phyloP scores from a whole-genome alignment of 139 green algal species.

The Chlorella sp. region DNA sequence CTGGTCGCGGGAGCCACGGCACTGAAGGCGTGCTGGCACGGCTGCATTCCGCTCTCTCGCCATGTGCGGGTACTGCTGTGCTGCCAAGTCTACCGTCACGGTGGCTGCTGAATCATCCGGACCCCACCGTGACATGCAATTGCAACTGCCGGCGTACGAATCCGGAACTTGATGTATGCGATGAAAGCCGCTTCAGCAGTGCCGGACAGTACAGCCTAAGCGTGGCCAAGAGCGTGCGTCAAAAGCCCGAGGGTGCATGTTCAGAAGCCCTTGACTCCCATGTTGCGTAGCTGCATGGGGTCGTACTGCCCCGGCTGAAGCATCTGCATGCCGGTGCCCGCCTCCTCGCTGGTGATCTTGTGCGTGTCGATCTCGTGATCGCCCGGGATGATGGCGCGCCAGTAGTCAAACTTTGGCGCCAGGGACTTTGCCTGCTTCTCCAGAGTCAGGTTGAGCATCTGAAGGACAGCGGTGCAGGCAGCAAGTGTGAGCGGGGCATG shows the following conservation, averaged over 20 bases:
- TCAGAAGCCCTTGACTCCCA: conserved; percentile 25
- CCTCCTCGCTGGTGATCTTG: conserved; percentile 22
- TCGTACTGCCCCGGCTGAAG: conserved; percentile 29
- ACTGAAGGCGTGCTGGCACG: neutral
- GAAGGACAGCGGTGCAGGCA: neutral
- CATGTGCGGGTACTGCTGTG: no score
- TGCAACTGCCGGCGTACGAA: no score
- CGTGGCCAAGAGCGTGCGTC: neutral
- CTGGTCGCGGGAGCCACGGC: neutral
- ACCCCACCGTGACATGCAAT: no score
- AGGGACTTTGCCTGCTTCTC: conserved; percentile 32
- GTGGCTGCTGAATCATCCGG: no score
- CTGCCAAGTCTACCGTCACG: no score
- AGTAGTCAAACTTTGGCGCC: conserved; percentile 48
- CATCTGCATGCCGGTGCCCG: conserved; percentile 22
- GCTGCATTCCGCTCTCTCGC: neutral
- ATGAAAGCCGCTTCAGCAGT: no score
- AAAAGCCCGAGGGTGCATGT: neutral
- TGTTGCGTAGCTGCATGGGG: conserved; percentile 27
- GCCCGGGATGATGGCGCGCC: conserved; percentile 24
- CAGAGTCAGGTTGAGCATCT: conserved; percentile 32
- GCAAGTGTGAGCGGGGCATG: neutral
- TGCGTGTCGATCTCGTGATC: conserved; percentile 46
- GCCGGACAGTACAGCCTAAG: no score
- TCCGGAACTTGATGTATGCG: no score